Conservation (phyloP, 371 early-diverging fungal genomes). For the Rhizopus arrhizus region DNA sequence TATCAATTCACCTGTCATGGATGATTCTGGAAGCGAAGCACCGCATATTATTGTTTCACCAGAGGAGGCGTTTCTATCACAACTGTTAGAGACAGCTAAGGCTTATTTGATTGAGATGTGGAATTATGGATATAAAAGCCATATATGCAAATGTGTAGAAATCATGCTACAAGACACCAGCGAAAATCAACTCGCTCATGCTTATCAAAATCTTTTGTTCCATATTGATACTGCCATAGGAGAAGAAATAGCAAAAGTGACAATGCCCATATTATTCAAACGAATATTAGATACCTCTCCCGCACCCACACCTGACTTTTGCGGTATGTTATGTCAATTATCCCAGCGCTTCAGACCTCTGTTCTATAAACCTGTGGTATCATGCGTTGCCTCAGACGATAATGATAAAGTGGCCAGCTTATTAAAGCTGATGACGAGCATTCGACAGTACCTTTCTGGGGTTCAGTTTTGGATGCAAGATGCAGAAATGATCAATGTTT, state of each 20-base stretch:
- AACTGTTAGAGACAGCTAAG: conserved; percentile 5
- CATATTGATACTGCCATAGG: conserved; percentile 31
- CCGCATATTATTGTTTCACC: not conserved
- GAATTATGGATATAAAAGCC: conserved; percentile 40
- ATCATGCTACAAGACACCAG: conserved; percentile 33
- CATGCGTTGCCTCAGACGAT: conserved; percentile 64
- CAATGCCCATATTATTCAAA: conserved; percentile 39
- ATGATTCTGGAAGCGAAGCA: not conserved
- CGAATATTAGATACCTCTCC: conserved; percentile 32
- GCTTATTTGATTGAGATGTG: conserved; percentile 46
- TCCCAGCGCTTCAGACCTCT: conserved; percentile 39
- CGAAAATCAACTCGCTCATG: conserved; percentile 21
- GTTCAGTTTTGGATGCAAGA: conserved; percentile 72
- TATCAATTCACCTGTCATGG: not conserved
- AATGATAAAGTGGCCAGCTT: conserved; percentile 49
- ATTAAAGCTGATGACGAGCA: conserved; percentile 48
- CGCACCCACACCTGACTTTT: conserved; percentile 34
- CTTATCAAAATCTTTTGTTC: conserved; percentile 39
- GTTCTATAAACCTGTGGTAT: conserved; percentile 62
- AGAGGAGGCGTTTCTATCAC: not conserved
- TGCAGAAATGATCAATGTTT: conserved; percentile 63
- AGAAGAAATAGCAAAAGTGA: conserved; percentile 35
- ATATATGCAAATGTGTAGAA: conserved; percentile 32
- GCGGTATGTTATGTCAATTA: conserved; percentile 43
- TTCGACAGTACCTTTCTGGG: conserved; percentile 55